A percentile compares a stretch with the other conserved stretches of the same genome.
phyloP scores from a whole-genome alignment of 108 stramenopile genomes.

The Cyclotella baltica region DNA sequence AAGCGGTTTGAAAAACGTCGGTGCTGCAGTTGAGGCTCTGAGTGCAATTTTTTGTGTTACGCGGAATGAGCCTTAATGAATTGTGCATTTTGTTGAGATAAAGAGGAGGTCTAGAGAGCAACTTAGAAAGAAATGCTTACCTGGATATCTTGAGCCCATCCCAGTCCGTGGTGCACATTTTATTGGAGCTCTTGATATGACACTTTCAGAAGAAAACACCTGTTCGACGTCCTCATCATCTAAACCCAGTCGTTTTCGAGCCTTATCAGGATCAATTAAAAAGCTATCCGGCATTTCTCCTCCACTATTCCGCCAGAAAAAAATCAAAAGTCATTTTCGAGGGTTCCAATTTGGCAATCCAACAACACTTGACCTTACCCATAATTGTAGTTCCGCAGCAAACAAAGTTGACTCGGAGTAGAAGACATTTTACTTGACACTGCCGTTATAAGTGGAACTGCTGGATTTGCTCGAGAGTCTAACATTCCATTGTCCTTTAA shows the following conservation, averaged over 20 bases:
- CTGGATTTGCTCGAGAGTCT: constrained; percentile 82
- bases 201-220: constrained; percentile 5
- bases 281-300: constrained; percentile 83
- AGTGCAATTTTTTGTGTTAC: constrained; percentile 82
- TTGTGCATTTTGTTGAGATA: neutral
- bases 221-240: constrained; percentile 46
- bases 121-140: constrained; percentile 10
- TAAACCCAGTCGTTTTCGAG: constrained; percentile 68
- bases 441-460: constrained; percentile 55
- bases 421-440: constrained; percentile 84
- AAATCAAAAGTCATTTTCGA: neutral
- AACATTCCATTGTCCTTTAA: constrained; percentile 78
- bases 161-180: constrained; percentile 58
- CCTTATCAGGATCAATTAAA: constrained; percentile 68
- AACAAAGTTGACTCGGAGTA: constrained; percentile 75
- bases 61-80: constrained; percentile 72
- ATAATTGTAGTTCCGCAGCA: constrained; percentile 90
- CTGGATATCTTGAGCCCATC: constrained; percentile 76
- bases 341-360: neutral
- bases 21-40: constrained; percentile 87
- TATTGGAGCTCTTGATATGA: neutral
- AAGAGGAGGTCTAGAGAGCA: neutral
- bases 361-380: constrained; percentile 13
- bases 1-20: constrained; percentile 90
- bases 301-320: constrained; percentile 18